Evolutionary conservation across 805 yeast genomes (phyloP), one percentile per base, ranked within the genome.

Genomic region (Clavispora carvajalis): DNA sequence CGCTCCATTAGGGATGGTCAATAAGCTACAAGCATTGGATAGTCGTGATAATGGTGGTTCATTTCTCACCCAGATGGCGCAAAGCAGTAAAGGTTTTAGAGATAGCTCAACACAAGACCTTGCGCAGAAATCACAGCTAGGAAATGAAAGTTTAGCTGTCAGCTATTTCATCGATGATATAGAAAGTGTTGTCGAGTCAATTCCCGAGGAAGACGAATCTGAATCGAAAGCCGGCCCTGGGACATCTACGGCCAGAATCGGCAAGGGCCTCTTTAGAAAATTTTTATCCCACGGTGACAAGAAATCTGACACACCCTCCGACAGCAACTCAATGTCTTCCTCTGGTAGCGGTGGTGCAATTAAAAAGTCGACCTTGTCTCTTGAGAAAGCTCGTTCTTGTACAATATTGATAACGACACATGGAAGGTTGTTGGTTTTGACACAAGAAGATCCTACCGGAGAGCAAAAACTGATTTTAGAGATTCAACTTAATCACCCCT

Each of bases 351-450:
- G 37, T 3, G 19, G 22, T 7, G 17, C 33, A 5, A 23, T 12
- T 17, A 26, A 18, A 7, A 15, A 19, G 12, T 30, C 25, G 2
- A 43, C 39, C 10, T 34, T 33, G 2, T 40, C 48, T 36, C 47
- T 63, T 28, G 75, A 69, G 6, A 70, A 63, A 34, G 64, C 65
- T 38, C 58, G 67, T 40, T 65, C 69, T 8, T 72, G 85, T 46
- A 71, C 81, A 1, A 50, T 82, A 43, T 48, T 83, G 11, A 63
- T 82, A 0, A 84, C 90, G 2, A 68, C 78, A 1, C 72, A 72
- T 53, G 91, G 89, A 1, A 65, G 90, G 36, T 78, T 76, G 1
- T 58, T 85, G 43, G 53, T 83, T 1, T 77, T 84, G 45, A 60
- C 63, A 48, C 60, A 72, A 23, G 73, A 65, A 40, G 60, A 63